Percentiles rank a stretch among this genome's conserved stretches.
Conservation (phyloP, 352 stramenopile genomes). For the Phytophthora citricola region DNA sequence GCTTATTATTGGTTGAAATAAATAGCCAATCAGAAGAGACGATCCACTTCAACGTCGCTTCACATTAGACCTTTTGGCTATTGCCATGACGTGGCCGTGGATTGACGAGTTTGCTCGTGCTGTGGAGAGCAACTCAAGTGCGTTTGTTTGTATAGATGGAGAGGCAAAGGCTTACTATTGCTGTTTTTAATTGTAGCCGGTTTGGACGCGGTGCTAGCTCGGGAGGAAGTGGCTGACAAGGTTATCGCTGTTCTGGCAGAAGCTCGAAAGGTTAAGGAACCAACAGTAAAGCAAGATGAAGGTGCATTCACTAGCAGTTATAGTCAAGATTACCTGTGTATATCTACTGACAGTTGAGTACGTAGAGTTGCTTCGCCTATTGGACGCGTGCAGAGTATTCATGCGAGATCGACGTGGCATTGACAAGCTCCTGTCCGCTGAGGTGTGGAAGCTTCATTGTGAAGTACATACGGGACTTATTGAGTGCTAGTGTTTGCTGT, state of each 20-base stretch:
- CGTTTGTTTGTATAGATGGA: neutral
- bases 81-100: conserved; percentile 32
- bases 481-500: neutral
- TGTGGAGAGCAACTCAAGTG: conserved; percentile 37
- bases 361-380: conserved; percentile 28
- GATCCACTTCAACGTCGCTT: conserved; percentile 41
- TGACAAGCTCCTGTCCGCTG: conserved; percentile 49
- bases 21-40: conserved; percentile 26
- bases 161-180: too few relatives aligned
- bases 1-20: conserved; percentile 51
- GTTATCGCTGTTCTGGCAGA: conserved; percentile 22
- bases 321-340: neutral
- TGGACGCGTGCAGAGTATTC: conserved; percentile 58
- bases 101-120: conserved; percentile 51
- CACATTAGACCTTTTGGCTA: neutral
- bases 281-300: conserved; percentile 27
- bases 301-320: conserved; percentile 6
- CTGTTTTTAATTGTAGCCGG: conserved; percentile 12
- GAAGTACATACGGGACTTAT: neutral
- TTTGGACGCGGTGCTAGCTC: conserved; percentile 21
- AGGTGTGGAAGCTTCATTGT: conserved; percentile 31
- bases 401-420: conserved; percentile 77
- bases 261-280: neutral
- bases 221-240: conserved; percentile 23
- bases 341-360: neutral